Percentiles rank a stretch among this genome's conserved stretches.
Evolutionary conservation across 2,329 filamentous ascomycete species (phyloP).

Genomic region (Cordyceps farinosa): DNA sequence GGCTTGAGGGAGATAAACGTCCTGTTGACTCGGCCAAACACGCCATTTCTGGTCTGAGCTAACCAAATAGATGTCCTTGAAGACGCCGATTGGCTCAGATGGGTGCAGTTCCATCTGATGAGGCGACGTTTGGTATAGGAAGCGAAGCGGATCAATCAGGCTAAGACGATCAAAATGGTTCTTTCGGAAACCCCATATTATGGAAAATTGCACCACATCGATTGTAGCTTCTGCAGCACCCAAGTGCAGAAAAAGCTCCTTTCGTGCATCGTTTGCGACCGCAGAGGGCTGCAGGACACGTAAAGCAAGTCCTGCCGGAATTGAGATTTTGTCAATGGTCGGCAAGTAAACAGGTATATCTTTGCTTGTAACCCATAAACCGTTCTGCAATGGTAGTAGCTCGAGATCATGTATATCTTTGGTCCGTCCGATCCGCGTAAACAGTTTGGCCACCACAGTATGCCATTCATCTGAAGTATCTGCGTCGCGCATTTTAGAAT

Average conservation of each 20-base stretch:
- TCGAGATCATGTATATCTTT: not conserved
- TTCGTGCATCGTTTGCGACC: conserved; percentile 11
- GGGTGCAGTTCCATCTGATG: not conserved
- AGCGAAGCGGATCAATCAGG: conserved; percentile 13
- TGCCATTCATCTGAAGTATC: conserved; percentile 2
- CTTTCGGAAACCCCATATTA: not conserved
- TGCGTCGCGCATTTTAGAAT: not conserved
- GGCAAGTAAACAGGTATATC: not conserved
- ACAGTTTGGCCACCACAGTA: not conserved
- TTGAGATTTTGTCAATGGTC: not conserved
- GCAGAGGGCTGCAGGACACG: conserved; percentile 12
- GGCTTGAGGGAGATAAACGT: not conserved
- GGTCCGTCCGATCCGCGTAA: too few relatives aligned
- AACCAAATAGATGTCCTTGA: not conserved
- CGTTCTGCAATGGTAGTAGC: not conserved
- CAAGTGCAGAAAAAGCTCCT: conserved; percentile 14
- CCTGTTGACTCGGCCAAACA: not conserved
- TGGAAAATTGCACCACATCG: conserved; percentile 4
- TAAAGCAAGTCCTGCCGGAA: conserved; percentile 5
- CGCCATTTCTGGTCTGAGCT: not conserved
- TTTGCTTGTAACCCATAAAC: not conserved
- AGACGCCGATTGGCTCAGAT: not conserved
- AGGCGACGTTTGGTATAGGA: conserved; percentile 17
- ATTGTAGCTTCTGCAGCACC: conserved; percentile 16
- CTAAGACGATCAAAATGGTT: too few relatives aligned